Percentiles rank a stretch among this genome's conserved stretches.
phyloP scores from a whole-genome alignment of 129 eudicot species.

The Logfia minima region DNA sequence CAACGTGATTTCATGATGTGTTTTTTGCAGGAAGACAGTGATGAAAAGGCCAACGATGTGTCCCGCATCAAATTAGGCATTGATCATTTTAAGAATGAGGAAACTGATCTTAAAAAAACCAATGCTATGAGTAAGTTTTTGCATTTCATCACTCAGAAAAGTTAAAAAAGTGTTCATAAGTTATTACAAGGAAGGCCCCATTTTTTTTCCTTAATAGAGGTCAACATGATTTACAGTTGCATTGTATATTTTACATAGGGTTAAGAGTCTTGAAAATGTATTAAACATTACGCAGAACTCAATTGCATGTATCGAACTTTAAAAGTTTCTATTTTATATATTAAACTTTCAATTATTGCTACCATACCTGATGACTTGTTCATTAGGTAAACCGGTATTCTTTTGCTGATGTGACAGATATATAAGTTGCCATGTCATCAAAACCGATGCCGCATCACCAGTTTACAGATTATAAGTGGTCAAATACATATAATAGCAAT shows the following conservation, averaged over 20 bases:
- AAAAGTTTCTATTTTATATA: neutral
- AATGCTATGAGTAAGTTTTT: constrained; percentile 74
- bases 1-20: constrained; percentile 7
- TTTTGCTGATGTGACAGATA: neutral
- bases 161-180: neutral
- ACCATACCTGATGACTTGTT: neutral
- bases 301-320: neutral
- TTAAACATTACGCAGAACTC: too few species aligned
- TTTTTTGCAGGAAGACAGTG: constrained; percentile 48
- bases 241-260: neutral
- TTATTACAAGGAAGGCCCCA: neutral
- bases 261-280: neutral
- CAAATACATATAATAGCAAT: neutral
- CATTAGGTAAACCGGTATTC: neutral
- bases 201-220: neutral
- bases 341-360: neutral
- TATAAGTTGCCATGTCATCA: neutral
- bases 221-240: neutral
- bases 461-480: neutral
- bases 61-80: constrained; percentile 50
- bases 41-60: constrained; percentile 27
- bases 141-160: neutral
- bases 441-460: neutral
- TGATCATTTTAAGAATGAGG: constrained; percentile 73
- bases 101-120: constrained; percentile 60